These are phyloP conservation scores for Hippophae rhamnoides DNA, from an alignment of 306 rosid genomes.

Conservation along the genomic window DNA sequence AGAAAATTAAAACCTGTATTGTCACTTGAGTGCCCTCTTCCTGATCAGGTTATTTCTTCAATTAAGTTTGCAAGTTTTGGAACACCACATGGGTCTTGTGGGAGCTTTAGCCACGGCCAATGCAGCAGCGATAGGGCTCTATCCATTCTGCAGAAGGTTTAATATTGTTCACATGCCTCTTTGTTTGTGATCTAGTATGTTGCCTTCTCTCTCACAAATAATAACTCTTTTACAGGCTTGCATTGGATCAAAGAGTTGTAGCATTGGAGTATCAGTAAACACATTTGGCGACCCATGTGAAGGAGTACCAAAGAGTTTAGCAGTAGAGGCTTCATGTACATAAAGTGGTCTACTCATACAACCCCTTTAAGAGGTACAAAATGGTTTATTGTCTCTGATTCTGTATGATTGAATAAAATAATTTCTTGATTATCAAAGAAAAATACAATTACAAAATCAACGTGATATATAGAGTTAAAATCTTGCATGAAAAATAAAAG, in stretches of 20 bases:
- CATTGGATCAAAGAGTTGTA: constrained; percentile 72
- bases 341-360: constrained; percentile 13
- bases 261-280: constrained; percentile 39
- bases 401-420: constrained; percentile 21
- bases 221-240: constrained; percentile 48
- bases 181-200: too few relatives aligned
- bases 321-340: constrained; percentile 80
- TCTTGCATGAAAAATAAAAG: background rate
- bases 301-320: constrained; percentile 68
- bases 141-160: constrained; percentile 62
- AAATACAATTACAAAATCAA: background rate
- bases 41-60: constrained; percentile 65
- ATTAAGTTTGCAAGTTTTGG: constrained; percentile 85
- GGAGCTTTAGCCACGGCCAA: constrained; percentile 54
- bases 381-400: background rate
- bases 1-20: constrained; percentile 35
- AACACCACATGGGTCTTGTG: constrained; percentile 70
- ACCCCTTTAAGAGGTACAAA: background rate
- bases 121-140: constrained; percentile 62
- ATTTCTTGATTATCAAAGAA: constrained; percentile 7
- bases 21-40: constrained; percentile 66
- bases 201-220: too few relatives aligned
- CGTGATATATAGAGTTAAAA: background rate
- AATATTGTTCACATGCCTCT: background rate
- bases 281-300: constrained; percentile 64